Evolutionary conservation across 2,329 filamentous ascomycete species (phyloP).

Genomic region (Sporothrix euskadiensis): DNA sequence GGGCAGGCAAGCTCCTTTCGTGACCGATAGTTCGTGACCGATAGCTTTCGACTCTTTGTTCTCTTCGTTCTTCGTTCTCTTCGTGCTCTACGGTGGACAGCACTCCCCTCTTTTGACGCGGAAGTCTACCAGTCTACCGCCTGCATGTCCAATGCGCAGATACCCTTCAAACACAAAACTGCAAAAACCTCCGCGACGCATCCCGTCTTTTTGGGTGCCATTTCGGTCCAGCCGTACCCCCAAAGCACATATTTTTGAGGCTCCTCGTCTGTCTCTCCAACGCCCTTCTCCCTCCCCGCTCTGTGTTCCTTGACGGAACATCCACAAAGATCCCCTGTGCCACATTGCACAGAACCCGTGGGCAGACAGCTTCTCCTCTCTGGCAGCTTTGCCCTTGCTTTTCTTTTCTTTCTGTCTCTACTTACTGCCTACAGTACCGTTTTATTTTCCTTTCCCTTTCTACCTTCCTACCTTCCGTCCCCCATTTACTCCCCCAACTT

Average conservation of each 20-base stretch:
- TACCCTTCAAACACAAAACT: neutral
- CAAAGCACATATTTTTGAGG: neutral
- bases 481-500: constrained; percentile 10
- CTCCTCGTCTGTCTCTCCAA: neutral
- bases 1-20: neutral
- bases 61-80: too few species aligned
- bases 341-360: constrained; percentile 8
- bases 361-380: neutral
- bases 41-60: neutral
- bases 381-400: constrained; percentile 1
- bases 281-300: neutral
- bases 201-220: neutral
- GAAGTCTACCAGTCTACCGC: neutral
- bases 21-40: constrained; percentile 14
- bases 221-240: neutral
- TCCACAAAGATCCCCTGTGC: neutral
- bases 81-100: neutral
- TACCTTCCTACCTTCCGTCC: neutral
- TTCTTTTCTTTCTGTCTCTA: neutral
- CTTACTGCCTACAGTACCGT: neutral
- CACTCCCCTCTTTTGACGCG: neutral
- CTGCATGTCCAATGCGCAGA: neutral
- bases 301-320: neutral
- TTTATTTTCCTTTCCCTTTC: neutral
- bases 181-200: neutral